phyloP scores from a whole-genome alignment of 1,284 basidiomycete genomes.

The Fomes fomentarius region DNA sequence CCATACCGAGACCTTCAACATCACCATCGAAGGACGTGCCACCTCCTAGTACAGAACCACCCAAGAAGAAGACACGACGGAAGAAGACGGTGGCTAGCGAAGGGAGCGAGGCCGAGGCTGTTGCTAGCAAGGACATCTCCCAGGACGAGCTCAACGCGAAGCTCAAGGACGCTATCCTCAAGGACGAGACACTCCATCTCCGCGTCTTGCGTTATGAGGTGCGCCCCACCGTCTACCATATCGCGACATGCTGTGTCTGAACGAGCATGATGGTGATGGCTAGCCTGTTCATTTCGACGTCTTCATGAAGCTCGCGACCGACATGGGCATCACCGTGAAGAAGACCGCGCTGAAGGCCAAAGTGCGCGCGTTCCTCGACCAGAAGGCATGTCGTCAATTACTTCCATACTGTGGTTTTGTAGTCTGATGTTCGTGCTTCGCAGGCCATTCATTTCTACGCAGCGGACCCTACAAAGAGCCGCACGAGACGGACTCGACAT shows the following conservation, averaged over 20 bases:
- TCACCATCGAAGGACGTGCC: neutral
- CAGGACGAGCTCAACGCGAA: conserved; percentile 36
- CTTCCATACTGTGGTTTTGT: no score
- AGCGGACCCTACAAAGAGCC: conserved; percentile 32
- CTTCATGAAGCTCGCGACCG: conserved; percentile 45
- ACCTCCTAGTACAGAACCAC: conserved; percentile 14
- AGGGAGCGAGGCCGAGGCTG: conserved; percentile 16
- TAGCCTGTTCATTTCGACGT: conserved; percentile 65
- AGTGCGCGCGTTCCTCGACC: conserved; percentile 59
- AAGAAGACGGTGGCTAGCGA: conserved; percentile 17
- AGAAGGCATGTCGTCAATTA: conserved; percentile 43
- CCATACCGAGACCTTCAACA: neutral
- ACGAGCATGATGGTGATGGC: neutral
- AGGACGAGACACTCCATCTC: conserved; percentile 50
- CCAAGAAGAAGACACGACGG: conserved; percentile 23
- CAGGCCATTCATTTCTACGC: conserved; percentile 59
- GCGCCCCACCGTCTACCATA: conserved; percentile 10
- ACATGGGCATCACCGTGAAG: conserved; percentile 33
- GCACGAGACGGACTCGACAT: conserved; percentile 27
- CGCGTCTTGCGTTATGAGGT: conserved; percentile 70
- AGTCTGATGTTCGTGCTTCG: neutral
- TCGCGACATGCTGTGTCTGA: neutral
- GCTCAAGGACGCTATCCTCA: conserved; percentile 47
- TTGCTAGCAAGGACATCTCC: conserved; percentile 29
- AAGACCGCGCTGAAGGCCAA: conserved; percentile 37